phyloP scores from a whole-genome alignment of 371 early-diverging fungal species.

The Capillidium heterosporum region DNA sequence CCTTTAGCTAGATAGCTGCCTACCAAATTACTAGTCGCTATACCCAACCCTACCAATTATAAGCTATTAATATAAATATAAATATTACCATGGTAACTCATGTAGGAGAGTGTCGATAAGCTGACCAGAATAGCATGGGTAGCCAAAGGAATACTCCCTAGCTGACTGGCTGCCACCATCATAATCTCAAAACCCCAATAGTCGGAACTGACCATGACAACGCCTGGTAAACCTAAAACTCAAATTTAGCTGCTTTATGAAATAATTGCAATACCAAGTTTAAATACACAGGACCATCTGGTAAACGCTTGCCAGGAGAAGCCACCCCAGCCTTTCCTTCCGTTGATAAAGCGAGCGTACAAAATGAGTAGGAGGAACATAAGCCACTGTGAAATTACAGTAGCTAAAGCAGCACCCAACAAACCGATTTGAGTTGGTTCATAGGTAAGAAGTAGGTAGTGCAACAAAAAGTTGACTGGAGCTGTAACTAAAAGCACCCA shows the following conservation, averaged over 20 bases:
- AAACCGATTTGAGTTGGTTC: constrained; percentile 44
- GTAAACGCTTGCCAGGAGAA: constrained; percentile 51
- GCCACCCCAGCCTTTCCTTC: constrained; percentile 64
- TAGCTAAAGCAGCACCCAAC: constrained; percentile 71
- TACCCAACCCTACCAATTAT: constrained; percentile 17
- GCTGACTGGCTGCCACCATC: constrained; percentile 51
- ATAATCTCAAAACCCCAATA: constrained; percentile 58
- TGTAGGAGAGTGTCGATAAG: constrained; percentile 48
- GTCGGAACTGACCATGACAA: constrained; percentile 45
- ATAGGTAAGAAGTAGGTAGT: constrained; percentile 54
- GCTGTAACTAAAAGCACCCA: constrained; percentile 44
- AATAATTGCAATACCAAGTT: constrained; percentile 57
- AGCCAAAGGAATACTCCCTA: constrained; percentile 60
- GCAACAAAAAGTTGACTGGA: constrained; percentile 53
- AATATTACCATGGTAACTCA: constrained; percentile 27
- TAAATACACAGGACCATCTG: constrained; percentile 40
- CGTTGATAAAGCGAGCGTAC: constrained; percentile 46
- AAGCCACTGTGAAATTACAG: constrained; percentile 51
- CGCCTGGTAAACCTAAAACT: constrained; percentile 32
- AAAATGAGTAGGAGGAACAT: constrained; percentile 32
- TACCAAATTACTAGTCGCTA: constrained; percentile 58
- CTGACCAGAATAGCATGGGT: constrained; percentile 72
- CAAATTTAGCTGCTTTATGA: constrained; percentile 13
- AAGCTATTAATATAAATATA: neutral
- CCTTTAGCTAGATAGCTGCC: constrained; percentile 50